Evolutionary conservation across 2,329 filamentous ascomycete species (phyloP), one percentile per base, ranked within the genome.

Genomic region (Exserohilum turcica): DNA sequence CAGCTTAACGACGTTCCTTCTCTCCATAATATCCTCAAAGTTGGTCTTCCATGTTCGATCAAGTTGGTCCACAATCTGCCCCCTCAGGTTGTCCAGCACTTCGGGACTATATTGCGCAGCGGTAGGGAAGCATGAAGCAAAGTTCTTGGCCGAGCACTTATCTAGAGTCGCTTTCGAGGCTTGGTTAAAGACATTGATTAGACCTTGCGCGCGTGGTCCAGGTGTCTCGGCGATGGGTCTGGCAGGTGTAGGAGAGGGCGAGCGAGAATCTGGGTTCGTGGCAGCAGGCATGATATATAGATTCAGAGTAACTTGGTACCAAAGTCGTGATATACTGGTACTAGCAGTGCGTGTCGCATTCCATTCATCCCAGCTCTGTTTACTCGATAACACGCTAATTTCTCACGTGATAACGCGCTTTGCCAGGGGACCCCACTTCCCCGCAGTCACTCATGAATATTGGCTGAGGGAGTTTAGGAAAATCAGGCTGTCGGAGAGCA

Each of bases 101-200:
- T 80, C 80, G 1, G 83, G 81, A 9, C 82, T 82, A 62, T 85
- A 77, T 62, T 78, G 75, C 15, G 84, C 82, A 1, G 84, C 81
- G 0, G 85, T 88, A 0, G 85, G 85, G 59, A 87, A 87, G 63
- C 85, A 88, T 19, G 82, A 76, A 0, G 83, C 79, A 67, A 87
- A 88, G 62, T 86, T 86, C 43, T 77, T 75, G 67, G 85, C 82
- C 8, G 79, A 84, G 70, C 84, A 85, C 45, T 84, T 83, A 57
- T 82, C 81, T n/a, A 87, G 70, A 1, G 85, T 84, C 56, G 84
- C 82, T 9, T 79, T 77, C 18, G 86, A 78, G 13, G 85, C 84
- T 54, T 84, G 78, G 48, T 77, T 75, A 74, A 85, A 87, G 59
- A 87, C 79, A 59, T 84, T 83, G 63, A 84, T 79, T 6, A 88